These are phyloP conservation scores for Thyridium curvatum DNA, from an alignment of 2,329 filamentous ascomycete genomes.

Conservation along the genomic window DNA sequence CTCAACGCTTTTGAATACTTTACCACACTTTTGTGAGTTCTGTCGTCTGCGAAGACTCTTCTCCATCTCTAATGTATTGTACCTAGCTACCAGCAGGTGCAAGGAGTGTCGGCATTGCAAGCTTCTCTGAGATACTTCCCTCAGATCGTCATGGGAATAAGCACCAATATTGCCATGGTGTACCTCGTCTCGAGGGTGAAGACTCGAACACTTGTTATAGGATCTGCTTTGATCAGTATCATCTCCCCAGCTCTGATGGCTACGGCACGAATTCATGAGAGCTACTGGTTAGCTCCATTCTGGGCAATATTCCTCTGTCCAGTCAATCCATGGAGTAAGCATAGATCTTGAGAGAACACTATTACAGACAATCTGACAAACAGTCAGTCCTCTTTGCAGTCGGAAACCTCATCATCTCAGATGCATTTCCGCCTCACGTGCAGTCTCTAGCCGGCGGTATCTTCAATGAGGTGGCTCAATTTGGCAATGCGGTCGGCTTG, in stretches of 20 bases:
- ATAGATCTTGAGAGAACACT: not conserved
- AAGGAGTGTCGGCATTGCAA: constrained; percentile 34
- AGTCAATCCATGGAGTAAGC: constrained; percentile 19
- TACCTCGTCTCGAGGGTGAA: constrained; percentile 35
- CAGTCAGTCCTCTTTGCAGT: constrained; percentile 50
- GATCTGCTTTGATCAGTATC: constrained; percentile 33
- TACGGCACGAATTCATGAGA: constrained; percentile 35
- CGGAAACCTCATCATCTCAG: constrained; percentile 45
- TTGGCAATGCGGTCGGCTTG: constrained; percentile 16
- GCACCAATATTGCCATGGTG: constrained; percentile 36
- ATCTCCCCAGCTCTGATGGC: constrained; percentile 49
- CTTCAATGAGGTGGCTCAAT: constrained; percentile 52
- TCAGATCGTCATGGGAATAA: constrained; percentile 32
- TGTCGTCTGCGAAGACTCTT: not conserved
- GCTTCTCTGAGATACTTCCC: constrained; percentile 40
- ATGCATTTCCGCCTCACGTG: constrained; percentile 46
- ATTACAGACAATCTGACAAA: constrained; percentile 9
- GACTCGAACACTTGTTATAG: constrained; percentile 29
- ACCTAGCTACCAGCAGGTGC: constrained; percentile 44
- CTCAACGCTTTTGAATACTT: constrained; percentile 41
- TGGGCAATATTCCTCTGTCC: constrained; percentile 35
- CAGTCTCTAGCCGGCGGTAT: constrained; percentile 56
- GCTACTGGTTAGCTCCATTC: constrained; percentile 41
- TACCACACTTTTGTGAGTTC: constrained; percentile 39
- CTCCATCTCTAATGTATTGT: constrained; percentile 7